phyloP scores from a whole-genome alignment of 225 moss, liverwort and hornwort genomes.

The Physcomitrellopsis africana region DNA sequence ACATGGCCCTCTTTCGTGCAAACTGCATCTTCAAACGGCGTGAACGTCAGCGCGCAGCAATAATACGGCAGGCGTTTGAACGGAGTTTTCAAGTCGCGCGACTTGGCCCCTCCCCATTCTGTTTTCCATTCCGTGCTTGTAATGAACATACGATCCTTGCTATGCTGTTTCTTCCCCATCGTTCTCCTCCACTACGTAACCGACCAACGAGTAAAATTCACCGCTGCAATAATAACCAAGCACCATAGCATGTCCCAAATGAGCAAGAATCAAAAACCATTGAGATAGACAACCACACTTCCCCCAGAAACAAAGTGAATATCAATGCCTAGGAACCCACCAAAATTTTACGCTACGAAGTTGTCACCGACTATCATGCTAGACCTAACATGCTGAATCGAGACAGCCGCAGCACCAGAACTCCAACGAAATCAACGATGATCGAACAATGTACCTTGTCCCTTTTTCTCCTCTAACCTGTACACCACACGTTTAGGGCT shows the following conservation, averaged over 20 bases:
- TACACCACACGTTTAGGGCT: no score
- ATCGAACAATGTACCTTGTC: no score
- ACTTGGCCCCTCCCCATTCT: conserved; percentile 98
- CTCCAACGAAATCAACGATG: no score
- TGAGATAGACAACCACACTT: background rate
- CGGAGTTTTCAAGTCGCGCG: conserved; percentile 69
- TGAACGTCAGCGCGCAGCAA: conserved; percentile 94
- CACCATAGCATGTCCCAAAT: background rate
- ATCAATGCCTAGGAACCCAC: background rate
- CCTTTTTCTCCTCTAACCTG: no score
- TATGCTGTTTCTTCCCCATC: conserved; percentile 99
- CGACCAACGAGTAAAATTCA: conserved; percentile 2
- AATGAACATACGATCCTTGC: conserved; percentile 99
- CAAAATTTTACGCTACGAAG: background rate
- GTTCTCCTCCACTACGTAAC: background rate
- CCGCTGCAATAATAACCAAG: background rate
- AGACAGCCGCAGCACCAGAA: no score
- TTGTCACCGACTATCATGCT: background rate
- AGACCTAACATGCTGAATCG: no score
- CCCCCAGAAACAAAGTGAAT: background rate
- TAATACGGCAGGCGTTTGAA: conserved; percentile 96
- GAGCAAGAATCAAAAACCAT: background rate
- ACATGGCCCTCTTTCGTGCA: conserved; percentile 94
- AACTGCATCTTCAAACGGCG: conserved; percentile 94
- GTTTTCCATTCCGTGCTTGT: conserved; percentile 97